These are phyloP conservation scores for Tripidium arundinaceum DNA, from an alignment of 202 grass and related monocot species.

Conservation along the genomic window DNA sequence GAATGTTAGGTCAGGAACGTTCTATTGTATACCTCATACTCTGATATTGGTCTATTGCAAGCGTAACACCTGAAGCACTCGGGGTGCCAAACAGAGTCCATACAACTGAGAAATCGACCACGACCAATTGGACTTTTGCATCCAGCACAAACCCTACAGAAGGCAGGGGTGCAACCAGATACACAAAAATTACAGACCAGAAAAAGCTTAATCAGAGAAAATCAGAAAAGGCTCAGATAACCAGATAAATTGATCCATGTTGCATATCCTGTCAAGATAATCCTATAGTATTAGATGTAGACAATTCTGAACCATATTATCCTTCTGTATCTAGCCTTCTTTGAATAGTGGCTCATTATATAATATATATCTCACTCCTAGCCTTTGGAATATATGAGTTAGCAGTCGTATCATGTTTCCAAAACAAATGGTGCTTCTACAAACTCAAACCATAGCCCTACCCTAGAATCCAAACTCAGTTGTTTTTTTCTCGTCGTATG, in stretches of 20 bases:
- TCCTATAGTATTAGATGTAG: neutral
- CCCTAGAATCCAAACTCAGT: neutral
- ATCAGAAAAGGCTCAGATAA: neutral
- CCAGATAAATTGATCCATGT: slow-evolving; percentile 1
- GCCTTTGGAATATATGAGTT: neutral
- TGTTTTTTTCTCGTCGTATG: neutral
- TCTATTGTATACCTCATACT: slow-evolving; percentile 65
- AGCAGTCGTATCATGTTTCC: neutral
- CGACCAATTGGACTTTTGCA: slow-evolving; percentile 66
- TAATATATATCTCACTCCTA: neutral
- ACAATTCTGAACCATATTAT: neutral
- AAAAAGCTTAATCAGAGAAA: neutral
- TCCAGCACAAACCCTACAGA: slow-evolving; percentile 75
- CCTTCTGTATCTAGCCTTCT: neutral
- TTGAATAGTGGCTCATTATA: neutral
- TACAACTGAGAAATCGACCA: slow-evolving; percentile 81
- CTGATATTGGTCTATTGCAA: slow-evolving; percentile 85
- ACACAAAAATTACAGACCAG: slow-evolving; percentile 5
- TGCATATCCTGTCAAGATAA: neutral
- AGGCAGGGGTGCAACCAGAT: slow-evolving; percentile 7
- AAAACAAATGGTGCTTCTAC: neutral
- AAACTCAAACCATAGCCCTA: neutral
- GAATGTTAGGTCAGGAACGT: neutral
- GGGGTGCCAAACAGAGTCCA: slow-evolving; percentile 85
- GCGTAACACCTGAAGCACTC: slow-evolving; percentile 82